Evolutionary conservation across 2,329 filamentous ascomycete species (phyloP).

Genomic region (Proliferodiscus dingleyae): DNA sequence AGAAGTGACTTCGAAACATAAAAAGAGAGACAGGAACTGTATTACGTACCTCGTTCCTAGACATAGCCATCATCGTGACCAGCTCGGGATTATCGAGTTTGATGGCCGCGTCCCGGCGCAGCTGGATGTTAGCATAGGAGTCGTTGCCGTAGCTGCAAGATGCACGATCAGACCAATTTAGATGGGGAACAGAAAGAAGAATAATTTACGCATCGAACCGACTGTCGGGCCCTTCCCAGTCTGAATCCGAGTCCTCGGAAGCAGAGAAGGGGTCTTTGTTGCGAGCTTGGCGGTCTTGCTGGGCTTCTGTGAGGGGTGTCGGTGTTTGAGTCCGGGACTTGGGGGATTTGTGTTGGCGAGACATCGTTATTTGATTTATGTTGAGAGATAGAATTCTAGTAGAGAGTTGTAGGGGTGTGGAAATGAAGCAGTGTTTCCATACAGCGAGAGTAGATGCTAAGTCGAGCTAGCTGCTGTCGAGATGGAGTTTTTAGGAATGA

Average conservation of each 20-base stretch:
- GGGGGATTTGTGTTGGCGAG: slow-evolving; percentile 1
- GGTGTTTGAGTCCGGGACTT: not conserved
- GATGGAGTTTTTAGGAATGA: no score
- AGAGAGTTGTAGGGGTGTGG: no score
- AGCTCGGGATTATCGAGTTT: slow-evolving; percentile 54
- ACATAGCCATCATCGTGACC: slow-evolving; percentile 54
- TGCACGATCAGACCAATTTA: no score
- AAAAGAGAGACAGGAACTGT: not conserved
- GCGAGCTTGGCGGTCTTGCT: slow-evolving; percentile 55
- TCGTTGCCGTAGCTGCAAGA: slow-evolving; percentile 25
- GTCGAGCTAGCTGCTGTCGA: no score
- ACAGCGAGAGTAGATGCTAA: no score
- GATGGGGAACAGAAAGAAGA: not conserved
- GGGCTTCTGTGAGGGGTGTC: slow-evolving; percentile 40
- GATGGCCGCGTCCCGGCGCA: slow-evolving; percentile 44
- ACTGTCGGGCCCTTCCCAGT: slow-evolving; percentile 25
- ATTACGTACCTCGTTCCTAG: slow-evolving; percentile 47
- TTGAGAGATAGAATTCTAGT: no score
- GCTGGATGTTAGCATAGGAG: slow-evolving; percentile 19
- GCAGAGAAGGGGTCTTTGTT: slow-evolving; percentile 50
- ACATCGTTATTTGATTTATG: not conserved
- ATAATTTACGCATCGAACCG: slow-evolving; percentile 17
- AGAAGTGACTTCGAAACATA: slow-evolving; percentile 1
- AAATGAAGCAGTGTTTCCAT: no score
- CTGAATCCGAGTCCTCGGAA: slow-evolving; percentile 14